Evolutionary conservation across 1,284 basidiomycete species (phyloP).

Genomic region (Pseudozyma pruni): DNA sequence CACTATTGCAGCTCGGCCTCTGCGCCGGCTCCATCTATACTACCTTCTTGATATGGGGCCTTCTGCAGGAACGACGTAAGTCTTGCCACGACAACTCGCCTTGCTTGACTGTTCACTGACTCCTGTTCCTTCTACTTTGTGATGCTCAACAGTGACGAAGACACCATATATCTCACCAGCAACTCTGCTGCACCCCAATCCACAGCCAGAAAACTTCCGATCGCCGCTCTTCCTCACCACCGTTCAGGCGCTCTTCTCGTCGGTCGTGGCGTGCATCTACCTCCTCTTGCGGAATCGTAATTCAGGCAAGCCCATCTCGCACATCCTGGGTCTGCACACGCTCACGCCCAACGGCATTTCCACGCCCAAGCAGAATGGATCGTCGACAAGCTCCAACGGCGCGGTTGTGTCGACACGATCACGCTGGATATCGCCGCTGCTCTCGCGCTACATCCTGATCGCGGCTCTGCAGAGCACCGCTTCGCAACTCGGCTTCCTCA

Average conservation of each 20-base stretch:
- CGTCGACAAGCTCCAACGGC: conserved; percentile 1
- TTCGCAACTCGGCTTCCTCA: conserved; percentile 93
- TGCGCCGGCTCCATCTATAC: conserved; percentile 65
- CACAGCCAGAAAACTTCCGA: conserved; percentile 73
- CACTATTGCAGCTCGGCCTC: conserved; percentile 51
- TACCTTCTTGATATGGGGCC: conserved; percentile 66
- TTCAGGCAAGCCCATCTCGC: conserved; percentile 15
- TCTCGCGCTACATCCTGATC: conserved; percentile 62
- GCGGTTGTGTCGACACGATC: neutral
- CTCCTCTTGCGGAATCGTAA: conserved; percentile 74
- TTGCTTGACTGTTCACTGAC: neutral
- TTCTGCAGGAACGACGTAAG: conserved; percentile 63
- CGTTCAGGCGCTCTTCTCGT: conserved; percentile 83
- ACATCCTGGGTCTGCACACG: conserved; percentile 56
- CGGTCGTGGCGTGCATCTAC: conserved; percentile 81
- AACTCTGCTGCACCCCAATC: conserved; percentile 47
- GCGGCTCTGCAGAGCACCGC: conserved; percentile 87
- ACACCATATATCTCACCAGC: conserved; percentile 53
- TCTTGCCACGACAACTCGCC: neutral
- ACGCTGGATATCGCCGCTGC: conserved; percentile 72
- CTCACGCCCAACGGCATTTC: conserved; percentile 44
- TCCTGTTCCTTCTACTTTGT: neutral
- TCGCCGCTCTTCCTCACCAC: conserved; percentile 88
- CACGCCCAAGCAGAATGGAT: conserved; percentile 4
- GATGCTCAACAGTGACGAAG: conserved; percentile 53